Evolutionary conservation across 2,329 filamentous ascomycete species (phyloP).

Genomic region (Fusarium beomiforme): DNA sequence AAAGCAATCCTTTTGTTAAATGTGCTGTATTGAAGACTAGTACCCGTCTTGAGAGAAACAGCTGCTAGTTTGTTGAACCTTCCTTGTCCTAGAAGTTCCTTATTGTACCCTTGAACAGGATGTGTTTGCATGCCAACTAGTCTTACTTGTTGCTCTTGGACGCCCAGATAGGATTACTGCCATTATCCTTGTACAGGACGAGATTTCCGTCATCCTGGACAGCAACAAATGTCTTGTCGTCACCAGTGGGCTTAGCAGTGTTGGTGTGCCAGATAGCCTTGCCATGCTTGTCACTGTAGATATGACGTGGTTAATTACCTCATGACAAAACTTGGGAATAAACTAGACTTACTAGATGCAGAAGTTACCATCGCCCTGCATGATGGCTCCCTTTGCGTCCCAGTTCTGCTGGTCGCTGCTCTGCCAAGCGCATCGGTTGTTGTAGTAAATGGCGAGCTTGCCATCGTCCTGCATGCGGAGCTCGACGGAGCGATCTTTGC

Average conservation of each 20-base stretch:
- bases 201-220: slow-evolving; percentile 15
- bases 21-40: too few species aligned
- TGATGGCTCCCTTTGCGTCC: slow-evolving; percentile 1
- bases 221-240: slow-evolving; percentile 1
- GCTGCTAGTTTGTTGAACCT: too few species aligned
- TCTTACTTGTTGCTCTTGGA: slow-evolving; percentile 6
- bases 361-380: not conserved
- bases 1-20: too few species aligned
- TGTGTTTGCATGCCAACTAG: too few species aligned
- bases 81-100: too few species aligned
- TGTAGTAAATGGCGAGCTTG: slow-evolving; percentile 11
- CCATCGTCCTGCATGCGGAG: slow-evolving; percentile 22
- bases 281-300: slow-evolving; percentile 3
- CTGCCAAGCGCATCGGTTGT: slow-evolving; percentile 2
- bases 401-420: not conserved
- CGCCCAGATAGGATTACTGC: not conserved
- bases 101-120: not conserved
- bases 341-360: slow-evolving; percentile 1
- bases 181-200: not conserved
- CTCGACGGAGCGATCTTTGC: slow-evolving; percentile 4
- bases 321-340: not conserved
- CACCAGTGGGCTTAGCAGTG: not conserved
- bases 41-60: too few species aligned
- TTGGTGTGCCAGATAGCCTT: slow-evolving; percentile 19
- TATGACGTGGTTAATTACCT: not conserved